Base-by-base conservation (phyloP, 2,329 filamentous ascomycete genomes). In the Xylaria sp. region DNA sequence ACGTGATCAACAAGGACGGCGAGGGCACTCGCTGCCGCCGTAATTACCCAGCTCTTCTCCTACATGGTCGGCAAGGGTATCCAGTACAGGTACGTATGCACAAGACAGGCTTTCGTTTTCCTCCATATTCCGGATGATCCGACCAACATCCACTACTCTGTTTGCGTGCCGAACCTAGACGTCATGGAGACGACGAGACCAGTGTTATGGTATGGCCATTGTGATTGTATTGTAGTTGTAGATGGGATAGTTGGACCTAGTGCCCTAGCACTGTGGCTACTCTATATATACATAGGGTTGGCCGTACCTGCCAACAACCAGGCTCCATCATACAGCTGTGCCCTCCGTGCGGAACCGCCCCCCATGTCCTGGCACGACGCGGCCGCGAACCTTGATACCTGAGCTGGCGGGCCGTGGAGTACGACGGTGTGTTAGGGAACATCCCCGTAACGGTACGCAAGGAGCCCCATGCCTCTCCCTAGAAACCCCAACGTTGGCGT, bases 21-120 rank as follows among this genome's bases (percentile, higher is more conserved):
- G 47, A 76, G 5, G 71, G 60, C 40, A 76, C 75, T 80, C 33
- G 60, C 69, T 42, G 70, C 76, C 19, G 76, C 77, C 23, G 74
- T 77, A 21, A 60, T 80, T 6, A 79, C 74, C 2, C 72, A 79
- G 62, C 72, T 80, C 6, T 80, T 79, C 67, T 78, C 75, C 5
- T 56, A 57, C 14, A 63, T 63, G 46, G 51, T 63, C n/a, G 23
- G 35, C 14, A 60, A 60, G 37, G n/a, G 38, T 12, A 25, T 63
- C 11, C 38, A 56, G 35, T 63, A 63, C 31, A 38, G 52, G 51
- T 55, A 57, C 4, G 31, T 63, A 6, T 57, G 35, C 50, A 62
- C 54, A 2, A 42, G 42, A 37, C 33, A 57, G 33, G 50, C 60
- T 11, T 43, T 60, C 2, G 28, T 57, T 23, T 57, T 57, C 15